These are phyloP conservation scores for Pythium periplocum DNA, from an alignment of 352 stramenopile species.

Conservation along the genomic window DNA sequence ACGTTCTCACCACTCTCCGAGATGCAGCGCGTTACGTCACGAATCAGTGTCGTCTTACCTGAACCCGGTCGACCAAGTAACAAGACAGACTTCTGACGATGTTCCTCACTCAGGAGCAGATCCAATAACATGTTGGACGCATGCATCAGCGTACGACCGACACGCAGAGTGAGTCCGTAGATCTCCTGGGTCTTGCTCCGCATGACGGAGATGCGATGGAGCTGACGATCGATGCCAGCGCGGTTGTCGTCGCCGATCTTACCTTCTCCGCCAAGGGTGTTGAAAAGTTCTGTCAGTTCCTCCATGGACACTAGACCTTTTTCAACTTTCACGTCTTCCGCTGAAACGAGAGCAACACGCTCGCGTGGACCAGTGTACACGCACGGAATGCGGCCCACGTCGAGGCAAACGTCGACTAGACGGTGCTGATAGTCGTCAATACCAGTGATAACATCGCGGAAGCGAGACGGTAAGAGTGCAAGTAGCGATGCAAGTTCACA, in stretches of 20 bases:
- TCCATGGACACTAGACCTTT: constrained; percentile 24
- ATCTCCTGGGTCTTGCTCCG: constrained; percentile 45
- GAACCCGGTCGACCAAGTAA: constrained; percentile 54
- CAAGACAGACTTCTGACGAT: constrained; percentile 54
- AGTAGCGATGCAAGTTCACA: constrained; percentile 34
- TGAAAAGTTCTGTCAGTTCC: constrained; percentile 50
- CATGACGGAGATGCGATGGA: constrained; percentile 83
- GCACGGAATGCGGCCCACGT: constrained; percentile 25
- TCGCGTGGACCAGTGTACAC: constrained; percentile 27
- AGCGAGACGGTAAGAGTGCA: constrained; percentile 20
- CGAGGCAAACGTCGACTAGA: constrained; percentile 37
- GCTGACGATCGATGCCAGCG: constrained; percentile 53
- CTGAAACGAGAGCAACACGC: constrained; percentile 7
- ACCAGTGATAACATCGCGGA: constrained; percentile 15
- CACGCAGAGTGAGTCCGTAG: constrained; percentile 64
- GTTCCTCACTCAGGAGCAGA: constrained; percentile 38
- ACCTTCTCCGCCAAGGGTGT: constrained; percentile 28
- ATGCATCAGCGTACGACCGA: constrained; percentile 60
- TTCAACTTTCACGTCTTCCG: neutral
- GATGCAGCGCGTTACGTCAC: constrained; percentile 69
- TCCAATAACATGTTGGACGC: constrained; percentile 61
- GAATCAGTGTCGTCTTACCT: constrained; percentile 86
- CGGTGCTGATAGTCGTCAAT: constrained; percentile 17
- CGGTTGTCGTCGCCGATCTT: constrained; percentile 78
- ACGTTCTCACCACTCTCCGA: constrained; percentile 61